Evolutionary conservation across 495 filamentous ascomycete genomes (phyloP).

Genomic region (Parachaetomium inaequale): DNA sequence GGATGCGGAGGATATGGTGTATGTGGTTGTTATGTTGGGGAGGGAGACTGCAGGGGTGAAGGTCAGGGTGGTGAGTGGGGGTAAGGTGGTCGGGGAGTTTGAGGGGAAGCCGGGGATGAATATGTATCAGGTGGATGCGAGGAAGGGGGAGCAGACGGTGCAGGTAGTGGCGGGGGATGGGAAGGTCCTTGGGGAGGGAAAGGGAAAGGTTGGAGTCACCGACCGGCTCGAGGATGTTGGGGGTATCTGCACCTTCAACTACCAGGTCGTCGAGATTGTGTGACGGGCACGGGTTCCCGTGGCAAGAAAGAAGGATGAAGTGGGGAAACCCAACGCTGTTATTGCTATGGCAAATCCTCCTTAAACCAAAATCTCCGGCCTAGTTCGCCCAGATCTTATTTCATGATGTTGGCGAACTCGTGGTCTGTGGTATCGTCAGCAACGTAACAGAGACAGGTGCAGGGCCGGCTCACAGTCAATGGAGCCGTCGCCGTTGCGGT

Average conservation of each 20-base stretch:
- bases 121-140: not conserved
- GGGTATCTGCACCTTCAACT: slow-evolving; percentile 15
- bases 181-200: slow-evolving; percentile 4
- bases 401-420: slow-evolving; percentile 93
- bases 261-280: slow-evolving; percentile 15
- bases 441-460: not conserved
- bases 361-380: not conserved
- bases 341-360: not conserved
- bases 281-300: not conserved
- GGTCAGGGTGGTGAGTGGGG: not conserved
- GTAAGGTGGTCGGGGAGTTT: not conserved
- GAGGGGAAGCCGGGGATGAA: not conserved
- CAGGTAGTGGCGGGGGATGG: slow-evolving; percentile 1
- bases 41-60: not conserved
- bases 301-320: not conserved
- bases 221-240: not conserved
- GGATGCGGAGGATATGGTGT: not conserved
- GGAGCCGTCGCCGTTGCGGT: slow-evolving; percentile 45
- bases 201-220: not conserved
- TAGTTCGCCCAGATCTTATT: slow-evolving; percentile 12
- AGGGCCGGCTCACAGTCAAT: slow-evolving; percentile 43
- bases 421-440: slow-evolving; percentile 60
- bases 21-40: slow-evolving; percentile 1
- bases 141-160: slow-evolving; percentile 2
- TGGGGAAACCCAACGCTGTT: not conserved